Base-by-base conservation (phyloP, 2,329 filamentous ascomycete genomes). In the Leptodontidium sp. region DNA sequence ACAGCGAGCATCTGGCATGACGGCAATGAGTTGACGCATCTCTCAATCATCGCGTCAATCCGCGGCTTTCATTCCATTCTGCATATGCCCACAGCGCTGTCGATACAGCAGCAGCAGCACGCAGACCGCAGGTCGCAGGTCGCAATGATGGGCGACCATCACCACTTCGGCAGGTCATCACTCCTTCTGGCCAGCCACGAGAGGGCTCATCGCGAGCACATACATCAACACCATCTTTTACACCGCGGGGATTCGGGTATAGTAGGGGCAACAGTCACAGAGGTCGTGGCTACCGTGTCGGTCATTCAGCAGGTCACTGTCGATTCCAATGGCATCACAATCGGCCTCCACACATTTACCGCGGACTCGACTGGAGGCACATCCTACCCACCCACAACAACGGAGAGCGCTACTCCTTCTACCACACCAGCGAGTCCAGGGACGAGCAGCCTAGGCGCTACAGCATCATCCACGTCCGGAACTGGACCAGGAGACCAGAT, bases 101-200 rank as follows among this genome's bases (percentile, higher is more conserved):
- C 72, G 74, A 76, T 45, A 73, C 75, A 75, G 74, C 75, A 71
- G 74, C 73, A 74, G 38, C 38, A 40, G 2, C 8, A 40, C 38
- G 38, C 38, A 40, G 38, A 6, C 7, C 21, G 57, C 64, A 61
- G 66, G 58, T 64, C 21, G 57, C 64, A 61, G 66, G 58, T 64
- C 71, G 75, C 74, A 70, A 21, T 12, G 47, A 78, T 77, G 76
- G 70, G 66, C 67, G 71, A 74, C 69, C 66, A 67, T 70, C 70
- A 65, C 55, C 50, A 45, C 61, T 53, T 59, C 49, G 71, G 72
- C 63, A 66, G 70, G 73, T 72, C 76, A 78, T 78, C 77, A 79
- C 72, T 79, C 77, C 61, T 78, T 79, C 74, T 77, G 77, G 74
- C 75, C 69, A 71, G 69, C 71, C 69, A 74, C 70, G 70, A 78